Evolutionary conservation across 768 basidiomycete genomes (phyloP), one percentile per base, ranked within the genome.

Genomic region (Naganishia onofrii): DNA sequence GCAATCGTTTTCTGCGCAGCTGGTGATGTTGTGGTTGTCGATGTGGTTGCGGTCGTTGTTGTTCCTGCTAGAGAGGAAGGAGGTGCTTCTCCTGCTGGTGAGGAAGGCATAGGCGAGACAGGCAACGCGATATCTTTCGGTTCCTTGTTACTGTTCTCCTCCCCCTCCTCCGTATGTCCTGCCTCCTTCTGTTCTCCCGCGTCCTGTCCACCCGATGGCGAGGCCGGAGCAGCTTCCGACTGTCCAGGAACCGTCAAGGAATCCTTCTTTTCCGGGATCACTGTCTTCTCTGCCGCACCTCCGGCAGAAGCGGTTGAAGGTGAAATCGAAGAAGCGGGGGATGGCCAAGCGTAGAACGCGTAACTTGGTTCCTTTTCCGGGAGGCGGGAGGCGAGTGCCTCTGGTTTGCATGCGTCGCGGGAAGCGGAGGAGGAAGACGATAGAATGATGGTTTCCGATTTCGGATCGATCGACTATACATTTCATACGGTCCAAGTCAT

Each of bases 381-480:
- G 0, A 80, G 55, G 46, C 76, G 76, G 23, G 71, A 70, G 3
- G 76, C 63, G 0, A 79, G 71, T 46, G 76, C 51, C 7, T 76
- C 76, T 9, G 79, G 79, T 12, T 64, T 69, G 34, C 76, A 74
- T 10, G 74, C 68, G 63, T 75, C 72, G 17, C 75, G 78, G 15
- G 80, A 76, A 15, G 82, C 80, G 31, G 85, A 82, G 3, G 79
- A 76, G 1, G 81, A 74, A 1, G 83, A 84, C 9, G 80, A 74
- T 9, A 90, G 79, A 17, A 83, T 71, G 48, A 91, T 78, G 0
- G 85, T 86, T 76, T 93, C 90, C 21, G 85, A 84, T 66, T 84
- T 78, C 28, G 85, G 80, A 73, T 92, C 88, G 68, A 94, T 87
- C 28, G 84, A 85, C 91, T 93, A 72, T 17, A 15, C 15, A 17